Evolutionary conservation across 192 early-diverging fungal species (phyloP), one percentile per base, ranked within the genome.

Genomic region (Rhizophagus clarus): DNA sequence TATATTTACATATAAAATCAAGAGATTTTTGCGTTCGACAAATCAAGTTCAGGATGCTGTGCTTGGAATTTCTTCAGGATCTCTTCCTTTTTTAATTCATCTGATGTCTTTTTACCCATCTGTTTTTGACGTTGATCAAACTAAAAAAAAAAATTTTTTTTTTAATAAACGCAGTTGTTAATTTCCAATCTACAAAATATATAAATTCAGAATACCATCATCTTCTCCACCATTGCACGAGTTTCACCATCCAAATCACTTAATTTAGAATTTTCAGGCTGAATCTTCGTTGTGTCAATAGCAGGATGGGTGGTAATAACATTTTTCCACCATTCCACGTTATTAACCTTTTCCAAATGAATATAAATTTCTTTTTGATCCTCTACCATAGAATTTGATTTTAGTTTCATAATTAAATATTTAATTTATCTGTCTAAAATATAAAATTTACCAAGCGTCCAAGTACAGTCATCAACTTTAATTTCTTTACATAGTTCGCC

Each of bases 151-250:
- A 72, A 47, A 24, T 75, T 40, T 22, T 61, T 31, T 29, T 31
- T 63, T 45, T 8, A 76, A 62, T 67, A 79, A 28, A 22, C 40
- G 29, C 32, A 72, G 74, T 10, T 15, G 26, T 7, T 47, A 61
- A 32, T 26, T 80, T n/a, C 40, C 14, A 31, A 20, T 22, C 32
- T 63, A 67, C 6, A 74, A 60, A 61, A 24, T 24, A 68, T 42
- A 61, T 37, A 22, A 3, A 56, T n/a, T 28, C 15, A 20, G 37
- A 32, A 15, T 87, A 95, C 95, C 95, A 97, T 96, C 96, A 97
- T 97, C 82, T 97, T 97, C 79, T 97, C 96, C 40, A 97, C 95
- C 96, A 97, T 97, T 42, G 88, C 88, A 22, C 96, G 81, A 2
- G 96, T 97, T 74, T 97, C 96, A 37, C 94, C 95, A 81, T 97